Evolutionary conservation across 306 rosid genomes (phyloP).

Genomic region (Citrullus amarus): DNA sequence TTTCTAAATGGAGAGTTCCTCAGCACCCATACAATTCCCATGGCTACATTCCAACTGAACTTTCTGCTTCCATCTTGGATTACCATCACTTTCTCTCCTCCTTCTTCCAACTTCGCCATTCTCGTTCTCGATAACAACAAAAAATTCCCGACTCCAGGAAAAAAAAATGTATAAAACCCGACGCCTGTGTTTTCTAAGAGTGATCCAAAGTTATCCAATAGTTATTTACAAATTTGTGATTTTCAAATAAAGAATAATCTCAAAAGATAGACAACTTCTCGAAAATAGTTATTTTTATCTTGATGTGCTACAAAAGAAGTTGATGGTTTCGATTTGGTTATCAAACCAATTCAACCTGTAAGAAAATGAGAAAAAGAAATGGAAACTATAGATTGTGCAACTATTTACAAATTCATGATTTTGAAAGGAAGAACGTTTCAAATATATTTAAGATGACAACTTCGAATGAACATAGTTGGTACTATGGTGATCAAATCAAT

Average conservation of each 20-base stretch:
- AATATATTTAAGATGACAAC: neutral
- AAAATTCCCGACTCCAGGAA: neutral
- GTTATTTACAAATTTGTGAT: neutral
- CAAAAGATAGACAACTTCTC: neutral
- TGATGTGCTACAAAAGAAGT: neutral
- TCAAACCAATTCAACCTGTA: neutral
- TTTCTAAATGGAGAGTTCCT: constrained; percentile 24
- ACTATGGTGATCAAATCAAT: neutral
- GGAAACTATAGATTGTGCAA: neutral
- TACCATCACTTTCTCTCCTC: constrained; percentile 43
- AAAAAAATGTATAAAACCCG: neutral
- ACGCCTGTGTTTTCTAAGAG: neutral
- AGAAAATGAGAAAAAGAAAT: neutral
- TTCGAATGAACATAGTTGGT: neutral
- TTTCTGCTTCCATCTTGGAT: constrained; percentile 61
- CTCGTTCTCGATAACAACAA: neutral
- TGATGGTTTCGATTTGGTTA: neutral
- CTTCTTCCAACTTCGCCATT: constrained; percentile 7
- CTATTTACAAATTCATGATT: neutral
- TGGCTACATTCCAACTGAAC: constrained; percentile 27
- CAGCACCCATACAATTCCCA: constrained; percentile 28
- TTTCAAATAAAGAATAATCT: neutral
- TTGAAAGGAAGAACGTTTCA: neutral
- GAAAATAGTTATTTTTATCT: neutral
- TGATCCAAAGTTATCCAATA: neutral